Base-by-base conservation (phyloP, 331 rosid species). In the Spiraea crenata region DNA sequence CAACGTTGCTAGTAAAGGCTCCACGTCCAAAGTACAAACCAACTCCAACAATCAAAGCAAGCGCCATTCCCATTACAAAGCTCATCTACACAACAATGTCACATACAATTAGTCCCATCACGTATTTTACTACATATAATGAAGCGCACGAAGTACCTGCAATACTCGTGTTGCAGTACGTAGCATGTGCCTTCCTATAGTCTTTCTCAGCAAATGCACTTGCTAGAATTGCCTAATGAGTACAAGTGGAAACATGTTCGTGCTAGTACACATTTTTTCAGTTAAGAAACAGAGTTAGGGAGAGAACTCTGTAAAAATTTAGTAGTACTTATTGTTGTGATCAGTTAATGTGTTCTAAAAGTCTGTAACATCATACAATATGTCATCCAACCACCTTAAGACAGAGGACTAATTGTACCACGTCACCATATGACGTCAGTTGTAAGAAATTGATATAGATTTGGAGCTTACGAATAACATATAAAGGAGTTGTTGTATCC, bases 401-500 rank as follows among this genome's bases (percentile, higher is more conserved):
- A 25, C 31, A 25, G 2, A 25, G 31, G 31, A 25, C 31, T 25
- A 2, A 1, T 25, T 25, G 31, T 25, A 25, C 31, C n/a, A n/a
- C n/a, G n/a, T n/a, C n/a, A n/a, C n/a, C 31, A 25, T 25, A 25
- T 25, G 31, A 25, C 31, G 31, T 25, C 31, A 25, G 3, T 5
- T 45, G 0, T 35, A 15, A 48, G 51, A 50, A 52, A 10, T 37
- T 7, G 12, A 38, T 14, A 3, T 7, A 34, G 58, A 66, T 9
- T 25, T 20, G 20, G 20, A 3, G 45, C 75, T 1, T 86, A 95
- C 99, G 80, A 66, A 91, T 89, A 79, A 91, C 96, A 80, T 85
- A 95, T 77, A 95, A 77, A 72, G 99, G 99, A 74, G 99, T 95
- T 70, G 73, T 95, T 13, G 99, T 89, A 82, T 95, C 99, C 82